Evolutionary conservation across 768 basidiomycete genomes (phyloP).

Genomic region (Pholiota molesta): DNA sequence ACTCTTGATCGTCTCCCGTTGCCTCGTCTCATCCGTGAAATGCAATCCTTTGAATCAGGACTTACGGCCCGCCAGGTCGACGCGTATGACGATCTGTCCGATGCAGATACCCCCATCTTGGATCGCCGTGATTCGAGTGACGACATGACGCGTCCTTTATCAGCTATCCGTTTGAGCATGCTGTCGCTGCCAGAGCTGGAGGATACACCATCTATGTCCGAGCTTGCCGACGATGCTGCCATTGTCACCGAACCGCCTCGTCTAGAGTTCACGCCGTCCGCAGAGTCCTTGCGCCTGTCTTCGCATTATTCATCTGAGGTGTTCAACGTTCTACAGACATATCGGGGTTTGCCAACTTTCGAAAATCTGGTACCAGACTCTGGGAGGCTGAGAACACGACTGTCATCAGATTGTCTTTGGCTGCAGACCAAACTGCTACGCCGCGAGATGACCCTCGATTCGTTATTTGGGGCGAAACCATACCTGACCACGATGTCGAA

Average conservation of each 20-base stretch:
- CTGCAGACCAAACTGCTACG: conserved; percentile 65
- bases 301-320: conserved; percentile 75
- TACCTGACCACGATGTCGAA: conserved; percentile 34
- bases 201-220: background rate
- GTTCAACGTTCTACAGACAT: conserved; percentile 82
- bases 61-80: conserved; percentile 69
- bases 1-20: conserved; percentile 44
- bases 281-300: conserved; percentile 49
- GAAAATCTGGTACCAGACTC: conserved; percentile 63
- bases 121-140: conserved; percentile 18
- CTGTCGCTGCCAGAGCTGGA: conserved; percentile 10
- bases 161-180: conserved; percentile 32
- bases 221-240: conserved; percentile 4
- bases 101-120: conserved; percentile 21
- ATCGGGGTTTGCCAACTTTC: conserved; percentile 72
- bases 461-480: conserved; percentile 83
- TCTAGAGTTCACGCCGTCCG: conserved; percentile 32
- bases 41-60: conserved; percentile 88
- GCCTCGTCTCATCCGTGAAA: conserved; percentile 69
- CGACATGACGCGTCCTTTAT: conserved; percentile 27
- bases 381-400: conserved; percentile 49
- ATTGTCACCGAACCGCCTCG: conserved; percentile 1
- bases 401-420: conserved; percentile 73
- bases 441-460: conserved; percentile 90
- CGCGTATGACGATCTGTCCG: conserved; percentile 15